Conservation (phyloP, 768 basidiomycete genomes). For the Russula olivacea region DNA sequence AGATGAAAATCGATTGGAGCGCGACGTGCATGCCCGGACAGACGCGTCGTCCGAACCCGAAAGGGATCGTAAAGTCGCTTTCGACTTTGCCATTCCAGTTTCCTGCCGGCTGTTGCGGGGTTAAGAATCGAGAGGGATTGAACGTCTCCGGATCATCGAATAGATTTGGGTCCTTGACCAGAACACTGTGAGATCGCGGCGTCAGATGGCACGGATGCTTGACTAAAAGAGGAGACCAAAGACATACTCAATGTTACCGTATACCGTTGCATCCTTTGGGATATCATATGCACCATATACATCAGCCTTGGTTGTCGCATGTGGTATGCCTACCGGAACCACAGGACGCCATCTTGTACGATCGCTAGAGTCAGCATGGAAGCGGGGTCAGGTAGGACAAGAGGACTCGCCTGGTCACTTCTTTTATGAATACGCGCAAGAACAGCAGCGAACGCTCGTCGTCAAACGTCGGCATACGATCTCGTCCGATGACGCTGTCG, state of each 20-base stretch:
- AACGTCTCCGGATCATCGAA: slow-evolving; percentile 27
- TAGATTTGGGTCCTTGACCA: slow-evolving; percentile 24
- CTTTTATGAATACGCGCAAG: slow-evolving; percentile 21
- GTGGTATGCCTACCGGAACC: slow-evolving; percentile 11
- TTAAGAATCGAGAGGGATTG: slow-evolving; percentile 27
- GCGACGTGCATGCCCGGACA: slow-evolving; percentile 26
- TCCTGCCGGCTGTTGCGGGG: neutral
- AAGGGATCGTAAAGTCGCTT: slow-evolving; percentile 21
- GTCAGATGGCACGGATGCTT: neutral
- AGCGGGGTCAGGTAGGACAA: neutral
- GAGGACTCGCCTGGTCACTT: slow-evolving; percentile 15
- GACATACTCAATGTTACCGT: slow-evolving; percentile 15
- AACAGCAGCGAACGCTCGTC: slow-evolving; percentile 21
- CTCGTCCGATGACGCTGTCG: slow-evolving; percentile 20
- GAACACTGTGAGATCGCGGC: slow-evolving; percentile 7
- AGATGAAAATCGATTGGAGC: slow-evolving; percentile 20
- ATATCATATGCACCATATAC: slow-evolving; percentile 13
- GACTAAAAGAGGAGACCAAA: neutral
- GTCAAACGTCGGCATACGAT: slow-evolving; percentile 21
- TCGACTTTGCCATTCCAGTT: slow-evolving; percentile 14
- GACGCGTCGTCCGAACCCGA: slow-evolving; percentile 27
- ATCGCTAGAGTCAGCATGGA: neutral
- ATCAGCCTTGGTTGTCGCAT: slow-evolving; percentile 6
- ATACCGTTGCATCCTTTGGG: slow-evolving; percentile 13
- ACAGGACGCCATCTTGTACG: slow-evolving; percentile 10